Percentiles rank a stretch among this genome's conserved stretches.
Conservation (phyloP, 169 alveolate species). For the Plasmodium inui region DNA sequence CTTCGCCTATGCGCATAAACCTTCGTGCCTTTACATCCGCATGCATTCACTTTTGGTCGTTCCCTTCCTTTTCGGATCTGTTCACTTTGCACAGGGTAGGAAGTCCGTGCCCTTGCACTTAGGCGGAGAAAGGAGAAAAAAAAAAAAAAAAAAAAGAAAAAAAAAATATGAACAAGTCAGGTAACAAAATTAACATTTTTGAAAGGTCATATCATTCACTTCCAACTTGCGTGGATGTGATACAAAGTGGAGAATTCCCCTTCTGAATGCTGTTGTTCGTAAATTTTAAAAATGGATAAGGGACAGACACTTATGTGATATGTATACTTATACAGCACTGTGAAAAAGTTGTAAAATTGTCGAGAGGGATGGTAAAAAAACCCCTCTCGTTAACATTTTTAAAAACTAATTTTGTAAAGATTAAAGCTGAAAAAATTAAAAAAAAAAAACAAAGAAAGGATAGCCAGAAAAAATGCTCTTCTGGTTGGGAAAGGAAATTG, state of each 20-base stretch:
- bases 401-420: neutral
- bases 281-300: neutral
- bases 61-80: neutral
- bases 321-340: neutral
- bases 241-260: neutral
- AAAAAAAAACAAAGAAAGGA: conserved; percentile 4
- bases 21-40: neutral
- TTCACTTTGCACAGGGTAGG: neutral
- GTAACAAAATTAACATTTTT: neutral
- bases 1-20: neutral
- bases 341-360: neutral
- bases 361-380: neutral
- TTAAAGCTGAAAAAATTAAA: conserved; percentile 4
- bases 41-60: neutral
- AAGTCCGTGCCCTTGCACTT: neutral
- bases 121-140: neutral
- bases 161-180: conserved; percentile 9
- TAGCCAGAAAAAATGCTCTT: neutral
- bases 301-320: neutral
- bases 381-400: neutral
- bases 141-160: neutral
- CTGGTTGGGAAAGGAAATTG: neutral
- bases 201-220: neutral
- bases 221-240: neutral
- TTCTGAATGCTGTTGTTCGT: neutral